Percentiles rank a stretch among this genome's conserved stretches.
Evolutionary conservation across 1,139 yeast genomes (phyloP).

Genomic region (Taphrina communis): DNA sequence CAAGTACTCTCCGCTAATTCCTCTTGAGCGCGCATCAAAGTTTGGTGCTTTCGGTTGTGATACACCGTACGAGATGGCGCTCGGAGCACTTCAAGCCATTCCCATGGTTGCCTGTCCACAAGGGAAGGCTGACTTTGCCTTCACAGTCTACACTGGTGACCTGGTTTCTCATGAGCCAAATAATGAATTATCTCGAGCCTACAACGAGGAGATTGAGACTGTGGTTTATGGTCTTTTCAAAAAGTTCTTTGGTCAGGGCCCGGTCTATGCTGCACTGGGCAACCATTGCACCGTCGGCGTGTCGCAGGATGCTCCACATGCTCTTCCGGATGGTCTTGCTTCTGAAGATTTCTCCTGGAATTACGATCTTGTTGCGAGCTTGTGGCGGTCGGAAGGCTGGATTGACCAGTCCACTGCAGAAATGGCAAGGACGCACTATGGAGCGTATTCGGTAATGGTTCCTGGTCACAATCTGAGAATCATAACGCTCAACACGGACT

Average conservation of each 20-base stretch:
- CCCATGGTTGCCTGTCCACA: conserved; percentile 45
- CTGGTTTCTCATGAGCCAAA: conserved; percentile 64
- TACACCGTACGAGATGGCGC: conserved; percentile 64
- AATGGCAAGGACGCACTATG: conserved; percentile 58
- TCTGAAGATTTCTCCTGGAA: conserved; percentile 65
- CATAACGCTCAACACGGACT: conserved; percentile 69
- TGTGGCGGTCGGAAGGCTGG: conserved; percentile 58
- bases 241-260: conserved; percentile 59
- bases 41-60: conserved; percentile 67
- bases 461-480: conserved; percentile 66
- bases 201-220: conserved; percentile 62
- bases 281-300: conserved; percentile 78
- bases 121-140: conserved; percentile 57
- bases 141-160: conserved; percentile 70
- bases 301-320: conserved; percentile 67
- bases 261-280: conserved; percentile 71
- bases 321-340: conserved; percentile 53
- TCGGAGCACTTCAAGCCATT: conserved; percentile 61
- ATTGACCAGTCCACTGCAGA: conserved; percentile 46
- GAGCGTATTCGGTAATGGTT: conserved; percentile 63
- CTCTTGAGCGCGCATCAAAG: conserved; percentile 61
- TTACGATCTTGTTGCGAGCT: conserved; percentile 63
- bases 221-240: conserved; percentile 62
- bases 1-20: conserved; percentile 52
- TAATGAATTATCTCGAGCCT: conserved; percentile 57